phyloP scores from a whole-genome alignment of 169 alveolate genomes.

The Plasmodium inui region DNA sequence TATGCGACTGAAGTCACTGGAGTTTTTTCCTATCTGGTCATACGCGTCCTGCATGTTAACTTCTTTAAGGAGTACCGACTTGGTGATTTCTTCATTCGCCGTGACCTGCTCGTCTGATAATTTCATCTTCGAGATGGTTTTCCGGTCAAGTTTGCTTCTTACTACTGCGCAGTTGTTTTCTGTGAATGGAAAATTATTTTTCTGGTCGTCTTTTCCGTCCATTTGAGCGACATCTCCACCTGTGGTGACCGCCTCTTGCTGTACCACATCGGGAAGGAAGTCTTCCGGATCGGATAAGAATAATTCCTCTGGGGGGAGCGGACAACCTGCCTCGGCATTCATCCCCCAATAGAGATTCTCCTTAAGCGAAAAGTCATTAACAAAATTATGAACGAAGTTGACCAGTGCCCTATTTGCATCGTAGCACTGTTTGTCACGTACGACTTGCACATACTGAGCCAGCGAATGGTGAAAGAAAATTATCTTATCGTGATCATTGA shows the following conservation, averaged over 20 bases:
- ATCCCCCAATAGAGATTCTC: constrained; percentile 1
- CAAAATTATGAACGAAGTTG: constrained; percentile 59
- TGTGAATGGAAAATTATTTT: neutral
- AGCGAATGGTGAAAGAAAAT: constrained; percentile 29
- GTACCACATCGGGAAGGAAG: neutral
- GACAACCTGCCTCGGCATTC: neutral
- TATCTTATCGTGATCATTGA: constrained; percentile 63
- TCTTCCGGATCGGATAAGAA: neutral
- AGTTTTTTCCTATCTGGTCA: constrained; percentile 30
- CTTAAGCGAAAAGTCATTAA: constrained; percentile 14
- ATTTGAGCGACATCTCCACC: neutral
- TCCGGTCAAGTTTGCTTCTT: neutral
- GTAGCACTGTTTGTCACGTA: constrained; percentile 22
- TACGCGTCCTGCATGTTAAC: constrained; percentile 21
- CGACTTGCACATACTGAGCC: neutral
- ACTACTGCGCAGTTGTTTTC: neutral
- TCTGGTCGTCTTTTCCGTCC: neutral
- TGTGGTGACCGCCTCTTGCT: neutral
- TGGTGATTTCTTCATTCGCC: constrained; percentile 20
- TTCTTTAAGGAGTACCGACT: constrained; percentile 23
- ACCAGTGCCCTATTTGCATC: neutral
- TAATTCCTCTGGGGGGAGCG: neutral
- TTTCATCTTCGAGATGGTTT: neutral
- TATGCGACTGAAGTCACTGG: constrained; percentile 30
- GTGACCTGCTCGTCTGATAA: neutral